A percentile compares a stretch with the other conserved stretches of the same genome.
phyloP scores from a whole-genome alignment of 2,329 filamentous ascomycete genomes.

The Botrytis fabae region DNA sequence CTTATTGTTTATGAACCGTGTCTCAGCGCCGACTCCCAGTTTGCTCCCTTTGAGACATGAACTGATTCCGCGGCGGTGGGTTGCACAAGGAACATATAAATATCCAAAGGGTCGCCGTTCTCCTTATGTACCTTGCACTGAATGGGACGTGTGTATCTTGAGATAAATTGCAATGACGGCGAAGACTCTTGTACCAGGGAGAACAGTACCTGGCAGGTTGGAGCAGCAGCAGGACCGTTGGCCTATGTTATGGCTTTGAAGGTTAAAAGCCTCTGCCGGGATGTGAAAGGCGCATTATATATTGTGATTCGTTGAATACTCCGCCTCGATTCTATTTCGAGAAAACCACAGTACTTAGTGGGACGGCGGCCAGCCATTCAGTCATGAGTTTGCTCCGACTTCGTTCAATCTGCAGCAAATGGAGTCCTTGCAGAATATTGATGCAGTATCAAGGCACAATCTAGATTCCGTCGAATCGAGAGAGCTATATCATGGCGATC shows the following conservation, averaged over 20 bases:
- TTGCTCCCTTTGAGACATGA: neutral
- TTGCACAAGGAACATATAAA: neutral
- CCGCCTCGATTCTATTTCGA: constrained; percentile 13
- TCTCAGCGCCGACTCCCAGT: neutral
- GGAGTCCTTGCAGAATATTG: constrained; percentile 3
- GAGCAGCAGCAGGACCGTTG: neutral
- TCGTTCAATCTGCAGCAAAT: neutral
- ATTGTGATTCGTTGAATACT: constrained; percentile 1
- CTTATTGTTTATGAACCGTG: neutral
- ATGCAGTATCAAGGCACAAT: constrained; percentile 4
- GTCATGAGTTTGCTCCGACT: constrained; percentile 5
- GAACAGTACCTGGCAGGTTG: neutral
- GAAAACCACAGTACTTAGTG: neutral
- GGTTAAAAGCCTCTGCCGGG: neutral
- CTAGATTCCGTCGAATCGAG: neutral
- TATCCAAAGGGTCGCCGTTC: neutral
- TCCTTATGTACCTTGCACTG: neutral
- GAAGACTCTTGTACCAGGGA: neutral
- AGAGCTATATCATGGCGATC: neutral
- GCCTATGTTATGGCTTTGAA: neutral
- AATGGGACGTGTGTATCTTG: neutral
- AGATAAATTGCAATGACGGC: neutral
- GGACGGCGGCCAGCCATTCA: neutral
- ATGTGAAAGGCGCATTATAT: neutral
- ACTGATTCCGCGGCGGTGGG: neutral